phyloP scores from a whole-genome alignment of 2,329 filamentous ascomycete species.

The Aureobasidium sp. region DNA sequence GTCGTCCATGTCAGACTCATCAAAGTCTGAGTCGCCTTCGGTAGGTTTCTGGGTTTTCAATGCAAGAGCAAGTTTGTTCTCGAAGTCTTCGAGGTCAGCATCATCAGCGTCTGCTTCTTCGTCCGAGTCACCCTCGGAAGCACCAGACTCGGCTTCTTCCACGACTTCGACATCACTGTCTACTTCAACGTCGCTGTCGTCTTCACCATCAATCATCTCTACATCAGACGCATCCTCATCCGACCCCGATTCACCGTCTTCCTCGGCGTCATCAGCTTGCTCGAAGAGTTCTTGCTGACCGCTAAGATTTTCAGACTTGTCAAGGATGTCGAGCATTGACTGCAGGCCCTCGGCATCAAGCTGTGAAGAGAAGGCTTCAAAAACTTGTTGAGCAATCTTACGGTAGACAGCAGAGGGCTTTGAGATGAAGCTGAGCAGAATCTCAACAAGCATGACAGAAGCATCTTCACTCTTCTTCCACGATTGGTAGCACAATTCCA shows the following conservation, averaged over 20 bases:
- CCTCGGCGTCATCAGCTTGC: slow-evolving; percentile 43
- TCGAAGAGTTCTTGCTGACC: slow-evolving; percentile 85
- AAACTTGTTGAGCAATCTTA: slow-evolving; percentile 81
- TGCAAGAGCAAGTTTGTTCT: slow-evolving; percentile 70
- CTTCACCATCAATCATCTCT: slow-evolving; percentile 28
- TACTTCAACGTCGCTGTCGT: slow-evolving; percentile 22
- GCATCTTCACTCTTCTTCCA: slow-evolving; percentile 38
- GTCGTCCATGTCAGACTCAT: slow-evolving; percentile 80
- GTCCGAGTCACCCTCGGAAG: slow-evolving; percentile 14
- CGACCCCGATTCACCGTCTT: slow-evolving; percentile 34
- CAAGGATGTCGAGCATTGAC: slow-evolving; percentile 60
- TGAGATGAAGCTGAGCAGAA: slow-evolving; percentile 82
- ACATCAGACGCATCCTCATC: slow-evolving; percentile 32
- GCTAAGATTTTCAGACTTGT: slow-evolving; percentile 70
- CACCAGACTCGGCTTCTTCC: slow-evolving; percentile 23
- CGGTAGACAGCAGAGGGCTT: slow-evolving; percentile 78
- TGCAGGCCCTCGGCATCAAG: slow-evolving; percentile 68
- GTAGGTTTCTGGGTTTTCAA: slow-evolving; percentile 58
- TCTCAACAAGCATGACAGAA: slow-evolving; percentile 74
- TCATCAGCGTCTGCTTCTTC: slow-evolving; percentile 37
- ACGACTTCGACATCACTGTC: slow-evolving; percentile 23
- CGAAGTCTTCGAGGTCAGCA: slow-evolving; percentile 54
- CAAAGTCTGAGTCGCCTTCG: slow-evolving; percentile 52
- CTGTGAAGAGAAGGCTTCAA: slow-evolving; percentile 69
- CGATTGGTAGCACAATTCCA: slow-evolving; percentile 67